Conservation (phyloP, 2,329 filamentous ascomycete genomes). For the Xylaria sp. region DNA sequence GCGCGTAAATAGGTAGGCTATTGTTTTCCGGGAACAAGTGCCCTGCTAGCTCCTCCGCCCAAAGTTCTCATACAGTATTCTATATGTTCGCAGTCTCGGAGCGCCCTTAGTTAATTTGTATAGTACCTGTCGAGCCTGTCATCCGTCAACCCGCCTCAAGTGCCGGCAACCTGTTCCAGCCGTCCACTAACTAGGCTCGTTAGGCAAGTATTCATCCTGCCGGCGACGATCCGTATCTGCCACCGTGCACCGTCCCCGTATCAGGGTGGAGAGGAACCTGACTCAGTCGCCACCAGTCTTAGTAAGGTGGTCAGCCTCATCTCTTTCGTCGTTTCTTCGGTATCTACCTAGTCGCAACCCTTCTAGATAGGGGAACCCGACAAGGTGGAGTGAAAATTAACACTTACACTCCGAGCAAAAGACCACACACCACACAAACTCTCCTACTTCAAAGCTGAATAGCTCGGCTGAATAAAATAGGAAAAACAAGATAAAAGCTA, state of each 20-base stretch:
- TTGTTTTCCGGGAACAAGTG: neutral
- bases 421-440: too few relatives aligned
- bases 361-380: too few relatives aligned
- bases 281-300: neutral
- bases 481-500: too few relatives aligned
- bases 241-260: neutral
- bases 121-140: neutral
- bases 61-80: neutral
- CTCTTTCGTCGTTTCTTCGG: neutral
- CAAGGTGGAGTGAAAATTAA: too few relatives aligned
- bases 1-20: neutral
- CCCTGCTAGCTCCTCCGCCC: neutral
- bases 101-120: neutral
- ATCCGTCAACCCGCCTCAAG: neutral
- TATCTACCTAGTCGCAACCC: neutral
- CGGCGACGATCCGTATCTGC: neutral
- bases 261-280: neutral
- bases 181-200: neutral
- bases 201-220: neutral
- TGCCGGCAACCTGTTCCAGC: neutral
- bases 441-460: too few relatives aligned
- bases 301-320: neutral
- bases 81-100: slow-evolving; percentile 9
- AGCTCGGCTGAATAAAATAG: too few relatives aligned
- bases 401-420: too few relatives aligned